Evolutionary conservation across 2,329 filamentous ascomycete species (phyloP).

Genomic region (Claviceps africana): DNA sequence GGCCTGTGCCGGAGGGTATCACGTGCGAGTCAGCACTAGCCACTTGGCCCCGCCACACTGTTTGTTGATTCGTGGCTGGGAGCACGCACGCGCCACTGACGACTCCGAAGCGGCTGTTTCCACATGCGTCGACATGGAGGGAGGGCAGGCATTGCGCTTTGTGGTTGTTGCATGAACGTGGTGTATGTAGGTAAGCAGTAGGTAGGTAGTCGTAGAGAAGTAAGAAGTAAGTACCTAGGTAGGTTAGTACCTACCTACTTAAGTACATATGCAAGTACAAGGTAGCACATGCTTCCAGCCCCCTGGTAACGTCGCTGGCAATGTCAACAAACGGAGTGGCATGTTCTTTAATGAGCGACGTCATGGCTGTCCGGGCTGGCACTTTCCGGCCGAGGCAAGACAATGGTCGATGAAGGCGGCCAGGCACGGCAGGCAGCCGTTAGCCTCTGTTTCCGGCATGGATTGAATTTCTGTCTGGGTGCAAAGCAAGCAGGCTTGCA

Average conservation of each 20-base stretch:
- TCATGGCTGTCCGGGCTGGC: not conserved
- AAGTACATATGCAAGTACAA: too few relatives aligned
- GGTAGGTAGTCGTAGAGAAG: too few relatives aligned
- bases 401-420: not conserved
- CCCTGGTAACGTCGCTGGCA: not conserved
- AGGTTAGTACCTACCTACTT: too few relatives aligned
- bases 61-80: not conserved
- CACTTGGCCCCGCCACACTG: not conserved
- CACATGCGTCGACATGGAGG: too few relatives aligned
- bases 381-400: not conserved
- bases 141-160: too few relatives aligned
- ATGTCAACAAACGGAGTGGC: not conserved
- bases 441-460: not conserved
- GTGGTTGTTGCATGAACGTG: too few relatives aligned
- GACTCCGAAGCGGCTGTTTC: too few relatives aligned
- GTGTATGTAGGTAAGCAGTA: too few relatives aligned
- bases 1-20: not conserved
- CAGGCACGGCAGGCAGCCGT: not conserved
- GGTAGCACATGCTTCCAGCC: not conserved
- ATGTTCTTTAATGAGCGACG: not conserved
- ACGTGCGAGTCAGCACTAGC: not conserved
- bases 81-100: not conserved
- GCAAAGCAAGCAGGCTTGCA: too few relatives aligned
- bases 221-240: too few relatives aligned
- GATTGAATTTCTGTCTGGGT: too few relatives aligned